These are phyloP conservation scores for Tylopilus balloui DNA, from an alignment of 768 basidiomycete genomes.

Conservation along the genomic window DNA sequence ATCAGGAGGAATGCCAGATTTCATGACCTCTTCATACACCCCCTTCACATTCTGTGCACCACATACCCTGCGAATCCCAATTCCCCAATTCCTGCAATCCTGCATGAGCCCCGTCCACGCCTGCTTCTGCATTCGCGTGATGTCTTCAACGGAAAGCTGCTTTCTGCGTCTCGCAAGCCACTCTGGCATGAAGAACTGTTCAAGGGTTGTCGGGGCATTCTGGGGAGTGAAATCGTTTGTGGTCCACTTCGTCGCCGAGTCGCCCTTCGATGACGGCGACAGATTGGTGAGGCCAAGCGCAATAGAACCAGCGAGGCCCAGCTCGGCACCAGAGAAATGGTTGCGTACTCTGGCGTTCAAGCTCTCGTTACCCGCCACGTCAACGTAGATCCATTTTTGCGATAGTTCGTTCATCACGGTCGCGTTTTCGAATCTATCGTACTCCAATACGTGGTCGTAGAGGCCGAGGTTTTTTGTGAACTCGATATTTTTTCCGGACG, in stretches of 20 bases:
- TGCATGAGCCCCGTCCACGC: slow-evolving; percentile 61
- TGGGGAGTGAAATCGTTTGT: slow-evolving; percentile 32
- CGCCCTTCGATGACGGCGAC: slow-evolving; percentile 39
- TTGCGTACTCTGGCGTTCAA: slow-evolving; percentile 44
- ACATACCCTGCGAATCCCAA: slow-evolving; percentile 44
- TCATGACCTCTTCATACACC: slow-evolving; percentile 45
- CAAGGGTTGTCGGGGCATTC: slow-evolving; percentile 25
- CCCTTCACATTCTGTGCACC: slow-evolving; percentile 45
- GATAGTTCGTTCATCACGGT: slow-evolving; percentile 27
- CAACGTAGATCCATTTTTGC: slow-evolving; percentile 54
- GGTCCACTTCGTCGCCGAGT: slow-evolving; percentile 35
- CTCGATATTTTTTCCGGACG: slow-evolving; percentile 48
- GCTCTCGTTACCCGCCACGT: slow-evolving; percentile 54
- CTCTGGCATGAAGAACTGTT: slow-evolving; percentile 65
- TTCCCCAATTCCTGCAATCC: slow-evolving; percentile 50
- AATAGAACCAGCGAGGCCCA: slow-evolving; percentile 38
- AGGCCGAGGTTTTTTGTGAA: slow-evolving; percentile 54
- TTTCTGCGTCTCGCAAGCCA: slow-evolving; percentile 56
- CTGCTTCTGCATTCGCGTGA: slow-evolving; percentile 44
- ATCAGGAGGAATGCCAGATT: slow-evolving; percentile 47
- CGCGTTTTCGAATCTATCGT: slow-evolving; percentile 41
- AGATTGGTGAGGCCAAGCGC: slow-evolving; percentile 55
- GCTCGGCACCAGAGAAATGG: slow-evolving; percentile 31
- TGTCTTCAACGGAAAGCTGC: slow-evolving; percentile 44
- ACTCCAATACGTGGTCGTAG: slow-evolving; percentile 55